Base-by-base conservation (phyloP, 352 stramenopile species). In the Phytophthora kernoviae region DNA sequence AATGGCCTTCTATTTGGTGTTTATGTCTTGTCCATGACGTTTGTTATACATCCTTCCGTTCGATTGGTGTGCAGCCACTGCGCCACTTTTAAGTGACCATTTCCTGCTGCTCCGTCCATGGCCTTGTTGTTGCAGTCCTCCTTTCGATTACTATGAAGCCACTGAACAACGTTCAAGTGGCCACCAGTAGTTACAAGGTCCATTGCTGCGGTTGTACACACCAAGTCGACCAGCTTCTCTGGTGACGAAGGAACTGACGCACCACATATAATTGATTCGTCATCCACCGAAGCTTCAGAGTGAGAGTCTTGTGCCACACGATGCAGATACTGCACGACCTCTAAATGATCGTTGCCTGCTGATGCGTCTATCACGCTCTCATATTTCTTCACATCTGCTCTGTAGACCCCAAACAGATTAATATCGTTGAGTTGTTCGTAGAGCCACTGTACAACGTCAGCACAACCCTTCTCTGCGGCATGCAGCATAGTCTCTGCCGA, bases 321-420 rank as follows among this genome's bases (percentile, higher is more conserved):
- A 10, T 53, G 17, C 11, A 76, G 54, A 54, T 54, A 76, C 24
- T 53, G 53, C 8, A 76, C 27, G 8, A 76, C 39, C 2, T 43
- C 40, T 1, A 73, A 32, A 27, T 70, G 52, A 2, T 62, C 62
- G n/a, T 62, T 62, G 2, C 45, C 27, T 1, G 68, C 68, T 7
- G 68, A 62, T 2, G 20, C 30, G 11, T 67, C 58, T 40, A 30
- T 30, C 24, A 6, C 24, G 6, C 24, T 30, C 24, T 30, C 6
- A 6, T 30, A 30, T 3, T 30, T 6, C 24, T 6, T 6, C 3
- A 7, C 24, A 30, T 3, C 6, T 3, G 3, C 24, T n/a, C n/a
- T n/a, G 6, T 6, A 6, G 24, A 30, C 24, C 24, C 24, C 24
- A 3, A 30, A 7, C 3, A 6, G 24, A 30, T 30, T 30, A 3